These are phyloP conservation scores for Luffa acutangula DNA, from an alignment of 306 rosid genomes.

Conservation along the genomic window DNA sequence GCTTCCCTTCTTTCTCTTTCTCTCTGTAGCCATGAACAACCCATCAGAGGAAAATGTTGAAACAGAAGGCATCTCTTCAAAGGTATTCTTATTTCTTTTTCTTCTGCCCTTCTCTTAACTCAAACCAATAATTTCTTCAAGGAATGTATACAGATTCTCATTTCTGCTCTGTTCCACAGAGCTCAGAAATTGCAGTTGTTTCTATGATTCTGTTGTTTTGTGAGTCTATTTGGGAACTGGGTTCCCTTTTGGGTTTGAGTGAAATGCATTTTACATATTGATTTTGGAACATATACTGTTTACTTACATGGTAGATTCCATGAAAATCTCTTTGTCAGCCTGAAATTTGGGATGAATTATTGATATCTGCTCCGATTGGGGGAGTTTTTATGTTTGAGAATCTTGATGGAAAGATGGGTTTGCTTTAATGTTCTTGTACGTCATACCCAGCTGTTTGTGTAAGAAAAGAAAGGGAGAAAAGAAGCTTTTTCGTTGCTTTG, in stretches of 20 bases:
- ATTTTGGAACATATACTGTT: neutral
- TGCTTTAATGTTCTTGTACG: neutral
- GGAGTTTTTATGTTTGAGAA: neutral
- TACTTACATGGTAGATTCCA: neutral
- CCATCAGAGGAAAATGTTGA: slow-evolving; percentile 47
- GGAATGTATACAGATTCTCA: neutral
- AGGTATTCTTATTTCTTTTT: slow-evolving; percentile 28
- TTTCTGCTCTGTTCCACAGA: neutral
- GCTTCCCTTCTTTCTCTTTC: neutral
- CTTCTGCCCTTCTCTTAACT: neutral
- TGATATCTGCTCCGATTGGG: neutral
- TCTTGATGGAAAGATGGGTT: neutral
- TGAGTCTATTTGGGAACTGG: neutral
- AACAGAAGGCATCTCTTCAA: slow-evolving; percentile 43
- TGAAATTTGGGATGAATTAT: neutral
- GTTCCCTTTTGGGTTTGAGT: neutral
- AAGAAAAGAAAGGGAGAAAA: neutral
- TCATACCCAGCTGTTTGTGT: neutral
- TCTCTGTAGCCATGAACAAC: slow-evolving; percentile 36
- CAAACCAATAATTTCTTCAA: neutral
- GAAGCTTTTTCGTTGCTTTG: neutral
- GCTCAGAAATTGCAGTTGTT: neutral
- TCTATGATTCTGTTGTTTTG: neutral
- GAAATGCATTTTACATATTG: neutral
- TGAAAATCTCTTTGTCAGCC: neutral